Conservation (phyloP, 78 protist species). For the Polysphondylium violaceum region DNA sequence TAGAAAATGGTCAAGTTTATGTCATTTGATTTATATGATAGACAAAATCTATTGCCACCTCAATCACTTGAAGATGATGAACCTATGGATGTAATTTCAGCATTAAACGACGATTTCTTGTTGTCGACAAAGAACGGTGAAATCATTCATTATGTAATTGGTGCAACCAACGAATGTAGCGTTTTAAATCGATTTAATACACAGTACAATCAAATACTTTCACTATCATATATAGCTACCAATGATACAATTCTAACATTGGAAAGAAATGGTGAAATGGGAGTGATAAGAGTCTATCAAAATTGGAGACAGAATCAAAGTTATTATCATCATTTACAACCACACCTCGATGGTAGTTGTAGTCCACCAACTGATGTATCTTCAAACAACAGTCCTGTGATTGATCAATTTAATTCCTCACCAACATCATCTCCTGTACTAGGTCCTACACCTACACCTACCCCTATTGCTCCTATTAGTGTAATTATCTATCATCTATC, state of each 20-base stretch:
- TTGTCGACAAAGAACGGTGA: slow-evolving; percentile 60
- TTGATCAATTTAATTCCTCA: not conserved
- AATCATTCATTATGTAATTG: slow-evolving; percentile 42
- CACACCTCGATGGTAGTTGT: slow-evolving; percentile 11
- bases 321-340: not conserved
- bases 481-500: no score
- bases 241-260: slow-evolving; percentile 59
- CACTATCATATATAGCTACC: slow-evolving; percentile 23
- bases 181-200: slow-evolving; percentile 39
- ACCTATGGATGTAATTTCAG: slow-evolving; percentile 50
- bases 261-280: slow-evolving; percentile 48
- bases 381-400: not conserved
- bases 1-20: slow-evolving; percentile 51
- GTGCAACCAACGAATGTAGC: slow-evolving; percentile 7
- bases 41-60: slow-evolving; percentile 63
- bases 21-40: slow-evolving; percentile 48
- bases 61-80: slow-evolving; percentile 25
- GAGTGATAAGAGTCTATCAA: slow-evolving; percentile 65
- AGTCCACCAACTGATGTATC: not conserved
- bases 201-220: not conserved
- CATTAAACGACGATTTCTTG: slow-evolving; percentile 53
- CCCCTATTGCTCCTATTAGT: not conserved
- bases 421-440: not conserved
- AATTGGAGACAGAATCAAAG: slow-evolving; percentile 77
- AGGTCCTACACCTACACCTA: not conserved